These are phyloP conservation scores for Penicillium sp. DNA, from an alignment of 2,329 filamentous ascomycete species.

Conservation along the genomic window DNA sequence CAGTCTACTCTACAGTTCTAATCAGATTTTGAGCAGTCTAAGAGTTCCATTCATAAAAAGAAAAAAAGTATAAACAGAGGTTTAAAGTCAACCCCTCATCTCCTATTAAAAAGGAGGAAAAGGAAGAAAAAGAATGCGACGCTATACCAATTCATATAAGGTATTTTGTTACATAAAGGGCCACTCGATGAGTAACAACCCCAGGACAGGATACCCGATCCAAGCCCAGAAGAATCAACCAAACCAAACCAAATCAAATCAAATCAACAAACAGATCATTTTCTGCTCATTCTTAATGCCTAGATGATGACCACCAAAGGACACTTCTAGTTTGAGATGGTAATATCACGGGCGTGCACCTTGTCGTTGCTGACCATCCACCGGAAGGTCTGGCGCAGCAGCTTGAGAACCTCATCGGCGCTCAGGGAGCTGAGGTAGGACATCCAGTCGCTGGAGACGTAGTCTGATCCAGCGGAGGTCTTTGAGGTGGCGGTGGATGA, in stretches of 20 bases:
- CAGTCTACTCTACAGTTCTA: neutral
- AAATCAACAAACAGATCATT: neutral
- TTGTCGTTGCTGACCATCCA: slow-evolving; percentile 34
- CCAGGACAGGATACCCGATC: slow-evolving; percentile 12
- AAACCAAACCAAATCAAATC: neutral
- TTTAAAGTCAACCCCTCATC: slow-evolving; percentile 5
- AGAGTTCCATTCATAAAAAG: slow-evolving; percentile 19
- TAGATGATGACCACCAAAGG: neutral
- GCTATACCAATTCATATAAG: slow-evolving; percentile 8
- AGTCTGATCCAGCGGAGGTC: slow-evolving; percentile 6
- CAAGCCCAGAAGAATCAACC: neutral
- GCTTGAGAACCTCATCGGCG: slow-evolving; percentile 31
- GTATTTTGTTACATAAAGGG: slow-evolving; percentile 12
- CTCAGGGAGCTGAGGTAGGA: slow-evolving; percentile 34
- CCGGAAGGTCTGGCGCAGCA: slow-evolving; percentile 31
- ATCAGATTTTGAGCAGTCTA: slow-evolving; percentile 13
- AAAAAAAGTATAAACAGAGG: slow-evolving; percentile 8
- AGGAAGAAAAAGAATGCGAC: slow-evolving; percentile 15
- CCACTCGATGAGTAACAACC: slow-evolving; percentile 3
- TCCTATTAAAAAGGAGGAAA: slow-evolving; percentile 5
- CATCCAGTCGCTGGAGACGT: slow-evolving; percentile 21
- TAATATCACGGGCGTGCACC: slow-evolving; percentile 30
- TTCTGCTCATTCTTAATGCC: neutral
- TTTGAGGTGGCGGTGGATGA: slow-evolving; percentile 13
- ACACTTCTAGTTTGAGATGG: slow-evolving; percentile 21